A percentile compares a stretch with the other conserved stretches of the same genome.
These are phyloP conservation scores for Cryptococcus sp. DNA, from an alignment of 1,284 basidiomycete genomes.

Conservation along the genomic window DNA sequence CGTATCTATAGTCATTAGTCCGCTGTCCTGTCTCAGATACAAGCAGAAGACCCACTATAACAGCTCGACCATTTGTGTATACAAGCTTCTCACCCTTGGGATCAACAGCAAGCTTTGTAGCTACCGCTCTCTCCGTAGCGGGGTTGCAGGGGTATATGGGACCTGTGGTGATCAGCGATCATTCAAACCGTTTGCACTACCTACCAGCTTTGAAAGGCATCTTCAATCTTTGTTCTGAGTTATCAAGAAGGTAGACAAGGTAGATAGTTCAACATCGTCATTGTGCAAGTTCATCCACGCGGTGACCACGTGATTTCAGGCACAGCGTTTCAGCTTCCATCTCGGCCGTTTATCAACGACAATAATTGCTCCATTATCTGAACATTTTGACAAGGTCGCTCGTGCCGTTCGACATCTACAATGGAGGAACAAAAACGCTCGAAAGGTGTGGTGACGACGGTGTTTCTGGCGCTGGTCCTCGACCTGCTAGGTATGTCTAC, in stretches of 20 bases:
- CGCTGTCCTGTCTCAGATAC: too few relatives aligned
- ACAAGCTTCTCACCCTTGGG: conserved; percentile 77
- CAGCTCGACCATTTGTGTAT: conserved; percentile 78
- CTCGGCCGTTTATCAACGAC: too few relatives aligned
- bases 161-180: conserved; percentile 14
- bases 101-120: conserved; percentile 70
- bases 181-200: background rate
- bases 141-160: conserved; percentile 69
- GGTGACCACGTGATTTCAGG: too few relatives aligned
- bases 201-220: conserved; percentile 36
- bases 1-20: conserved; percentile 52
- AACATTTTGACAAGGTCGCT: too few relatives aligned
- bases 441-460: conserved; percentile 55
- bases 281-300: too few relatives aligned
- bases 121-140: conserved; percentile 53
- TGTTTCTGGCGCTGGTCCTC: conserved; percentile 78
- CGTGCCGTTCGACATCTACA: background rate
- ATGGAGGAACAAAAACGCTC: conserved; percentile 1
- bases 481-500: conserved; percentile 66
- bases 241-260: too few relatives aligned
- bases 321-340: too few relatives aligned
- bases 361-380: too few relatives aligned
- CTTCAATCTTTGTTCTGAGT: background rate
- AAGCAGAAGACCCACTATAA: conserved; percentile 61
- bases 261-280: too few relatives aligned